Conservation (phyloP, 1,284 basidiomycete genomes). For the Cerioporus squamosus region DNA sequence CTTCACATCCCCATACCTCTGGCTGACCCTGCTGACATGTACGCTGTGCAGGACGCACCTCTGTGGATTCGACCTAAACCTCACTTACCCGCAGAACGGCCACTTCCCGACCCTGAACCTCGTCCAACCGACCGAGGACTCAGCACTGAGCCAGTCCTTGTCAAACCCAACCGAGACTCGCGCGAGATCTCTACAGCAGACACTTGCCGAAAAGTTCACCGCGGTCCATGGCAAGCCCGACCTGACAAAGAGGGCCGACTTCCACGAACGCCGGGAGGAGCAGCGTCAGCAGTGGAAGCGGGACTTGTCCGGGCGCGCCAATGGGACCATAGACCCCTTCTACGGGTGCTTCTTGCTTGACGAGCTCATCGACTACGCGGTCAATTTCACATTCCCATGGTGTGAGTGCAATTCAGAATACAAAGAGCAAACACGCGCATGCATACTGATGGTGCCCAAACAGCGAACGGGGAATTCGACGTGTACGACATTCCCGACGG, state of each 20-base stretch:
- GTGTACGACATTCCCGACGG: conserved; percentile 62
- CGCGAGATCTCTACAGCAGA: conserved; percentile 6
- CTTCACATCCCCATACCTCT: background rate
- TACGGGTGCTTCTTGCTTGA: conserved; percentile 38
- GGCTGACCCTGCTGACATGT: background rate
- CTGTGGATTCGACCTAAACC: conserved; percentile 62
- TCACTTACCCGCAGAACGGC: conserved; percentile 68
- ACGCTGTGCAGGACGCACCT: conserved; percentile 19
- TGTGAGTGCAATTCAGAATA: conserved; percentile 45
- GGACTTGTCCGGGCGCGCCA: conserved; percentile 30
- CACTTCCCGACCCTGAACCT: conserved; percentile 47
- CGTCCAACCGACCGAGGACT: conserved; percentile 8
- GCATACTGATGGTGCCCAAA: background rate
- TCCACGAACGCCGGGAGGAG: conserved; percentile 21
- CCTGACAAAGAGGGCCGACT: conserved; percentile 10
- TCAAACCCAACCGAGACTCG: conserved; percentile 17
- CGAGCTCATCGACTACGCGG: conserved; percentile 39
- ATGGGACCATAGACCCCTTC: conserved; percentile 37
- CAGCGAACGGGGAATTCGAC: conserved; percentile 28
- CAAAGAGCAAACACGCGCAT: background rate
- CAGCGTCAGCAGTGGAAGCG: conserved; percentile 25
- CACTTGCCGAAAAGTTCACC: conserved; percentile 17
- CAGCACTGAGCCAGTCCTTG: conserved; percentile 13
- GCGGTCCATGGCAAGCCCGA: conserved; percentile 5
- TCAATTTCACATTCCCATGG: conserved; percentile 58